Evolutionary conservation across 1,139 yeast species (phyloP).

Genomic region (Lodderomyces margitis): DNA sequence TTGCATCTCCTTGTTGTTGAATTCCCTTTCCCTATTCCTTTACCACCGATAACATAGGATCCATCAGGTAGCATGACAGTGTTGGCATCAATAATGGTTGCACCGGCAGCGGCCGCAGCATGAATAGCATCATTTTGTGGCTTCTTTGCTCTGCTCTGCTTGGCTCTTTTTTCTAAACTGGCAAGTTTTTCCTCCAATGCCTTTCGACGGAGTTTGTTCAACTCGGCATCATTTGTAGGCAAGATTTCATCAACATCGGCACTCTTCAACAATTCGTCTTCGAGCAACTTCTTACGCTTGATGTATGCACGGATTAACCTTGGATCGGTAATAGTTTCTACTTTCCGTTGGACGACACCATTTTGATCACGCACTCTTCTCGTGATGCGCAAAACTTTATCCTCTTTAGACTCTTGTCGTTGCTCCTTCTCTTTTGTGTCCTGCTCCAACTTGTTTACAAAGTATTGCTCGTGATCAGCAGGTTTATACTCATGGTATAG

Average conservation of each 20-base stretch:
- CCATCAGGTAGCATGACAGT: conserved; percentile 48
- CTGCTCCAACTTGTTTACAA: conserved; percentile 22
- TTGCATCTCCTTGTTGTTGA: conserved; percentile 86
- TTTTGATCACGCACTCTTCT: conserved; percentile 81
- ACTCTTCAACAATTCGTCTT: conserved; percentile 58
- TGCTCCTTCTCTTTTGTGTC: conserved; percentile 18
- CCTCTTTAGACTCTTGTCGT: conserved; percentile 21
- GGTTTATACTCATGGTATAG: conserved; percentile 44
- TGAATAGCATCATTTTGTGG: conserved; percentile 38
- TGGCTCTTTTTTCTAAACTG: conserved; percentile 68
- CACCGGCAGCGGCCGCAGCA: conserved; percentile 41
- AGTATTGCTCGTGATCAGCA: conserved; percentile 31
- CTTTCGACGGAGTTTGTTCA: conserved; percentile 74
- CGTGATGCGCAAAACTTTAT: conserved; percentile 60
- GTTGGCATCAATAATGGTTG: conserved; percentile 34
- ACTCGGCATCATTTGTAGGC: conserved; percentile 83
- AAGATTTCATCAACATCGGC: conserved; percentile 67
- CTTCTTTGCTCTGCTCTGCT: conserved; percentile 43
- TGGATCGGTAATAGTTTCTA: conserved; percentile 79
- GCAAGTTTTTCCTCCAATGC: conserved; percentile 84
- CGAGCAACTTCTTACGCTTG: conserved; percentile 71
- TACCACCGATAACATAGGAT: conserved; percentile 52
- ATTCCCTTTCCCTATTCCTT: conserved; percentile 72
- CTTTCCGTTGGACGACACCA: conserved; percentile 80
- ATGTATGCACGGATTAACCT: conserved; percentile 85